Evolutionary conservation across 148 eudicot species (phyloP).

Genomic region (Arctostaphylos glauca): DNA sequence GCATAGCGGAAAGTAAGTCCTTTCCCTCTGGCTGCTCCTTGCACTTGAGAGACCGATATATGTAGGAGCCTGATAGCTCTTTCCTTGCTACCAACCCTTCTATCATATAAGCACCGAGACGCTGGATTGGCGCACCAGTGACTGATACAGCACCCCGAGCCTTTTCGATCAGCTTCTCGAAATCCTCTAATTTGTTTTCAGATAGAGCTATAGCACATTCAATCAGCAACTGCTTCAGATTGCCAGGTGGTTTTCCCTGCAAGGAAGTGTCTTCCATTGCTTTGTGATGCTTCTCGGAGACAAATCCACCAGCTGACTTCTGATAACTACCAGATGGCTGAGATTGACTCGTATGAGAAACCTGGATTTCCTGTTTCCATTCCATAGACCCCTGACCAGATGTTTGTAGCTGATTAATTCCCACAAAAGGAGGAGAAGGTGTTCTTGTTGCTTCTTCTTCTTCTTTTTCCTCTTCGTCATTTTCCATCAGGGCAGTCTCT

Average conservation of each 20-base stretch:
- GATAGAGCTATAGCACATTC: slow-evolving; percentile 73
- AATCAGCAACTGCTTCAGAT: slow-evolving; percentile 57
- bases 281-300: slow-evolving; percentile 21
- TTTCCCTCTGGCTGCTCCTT: slow-evolving; percentile 65
- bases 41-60: slow-evolving; percentile 69
- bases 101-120: slow-evolving; percentile 88
- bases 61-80: slow-evolving; percentile 68
- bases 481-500: slow-evolving; percentile 72
- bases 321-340: slow-evolving; percentile 27
- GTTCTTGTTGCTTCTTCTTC: slow-evolving; percentile 30
- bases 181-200: slow-evolving; percentile 57
- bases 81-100: slow-evolving; percentile 80
- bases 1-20: slow-evolving; percentile 87
- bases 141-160: slow-evolving; percentile 63
- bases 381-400: slow-evolving; percentile 33
- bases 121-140: slow-evolving; percentile 80
- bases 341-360: slow-evolving; percentile 25
- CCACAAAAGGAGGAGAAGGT: slow-evolving; percentile 31
- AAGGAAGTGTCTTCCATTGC: slow-evolving; percentile 19
- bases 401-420: slow-evolving; percentile 33
- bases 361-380: slow-evolving; percentile 34
- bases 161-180: slow-evolving; percentile 47
- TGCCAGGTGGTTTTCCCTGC: slow-evolving; percentile 37
- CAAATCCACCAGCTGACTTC: background rate
- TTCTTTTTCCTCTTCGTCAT: slow-evolving; percentile 42